phyloP scores from a whole-genome alignment of 2,329 filamentous ascomycete genomes.

The Cercospora beticola region DNA sequence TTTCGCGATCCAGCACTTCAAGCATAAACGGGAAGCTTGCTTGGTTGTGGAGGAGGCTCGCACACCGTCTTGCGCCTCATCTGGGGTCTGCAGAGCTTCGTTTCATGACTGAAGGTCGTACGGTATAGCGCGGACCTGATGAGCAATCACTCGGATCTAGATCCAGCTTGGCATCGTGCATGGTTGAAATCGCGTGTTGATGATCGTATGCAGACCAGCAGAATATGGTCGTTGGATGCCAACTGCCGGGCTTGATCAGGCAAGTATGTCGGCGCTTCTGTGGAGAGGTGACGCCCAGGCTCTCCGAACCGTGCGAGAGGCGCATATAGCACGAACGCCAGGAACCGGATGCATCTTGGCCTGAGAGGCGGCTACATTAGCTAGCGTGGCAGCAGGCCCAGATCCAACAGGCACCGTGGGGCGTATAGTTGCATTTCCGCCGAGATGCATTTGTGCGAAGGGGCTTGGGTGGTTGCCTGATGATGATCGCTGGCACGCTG shows the following conservation, averaged over 20 bases:
- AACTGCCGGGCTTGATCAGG: neutral
- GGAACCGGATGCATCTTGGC: neutral
- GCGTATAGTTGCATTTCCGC: neutral
- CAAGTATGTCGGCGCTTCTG: neutral
- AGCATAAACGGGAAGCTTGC: conserved; percentile 12
- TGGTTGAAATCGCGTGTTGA: neutral
- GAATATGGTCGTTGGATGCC: neutral
- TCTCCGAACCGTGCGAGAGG: neutral
- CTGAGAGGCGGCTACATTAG: neutral
- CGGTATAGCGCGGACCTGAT: neutral
- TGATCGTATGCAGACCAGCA: neutral
- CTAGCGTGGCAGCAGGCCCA: neutral
- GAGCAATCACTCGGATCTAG: neutral
- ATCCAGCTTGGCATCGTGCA: neutral
- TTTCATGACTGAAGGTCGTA: neutral
- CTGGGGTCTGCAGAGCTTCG: neutral
- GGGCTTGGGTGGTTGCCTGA: neutral
- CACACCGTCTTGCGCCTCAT: neutral
- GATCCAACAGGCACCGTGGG: neutral
- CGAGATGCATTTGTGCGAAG: neutral
- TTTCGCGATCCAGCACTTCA: neutral
- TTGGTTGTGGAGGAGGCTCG: conserved; percentile 6
- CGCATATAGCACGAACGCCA: conserved; percentile 1
- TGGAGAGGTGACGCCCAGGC: neutral
- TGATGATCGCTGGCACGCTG: neutral